Percentiles rank a stretch among this genome's conserved stretches.
Conservation (phyloP, 2,329 filamentous ascomycete species). For the Colletotrichum destructivum region DNA sequence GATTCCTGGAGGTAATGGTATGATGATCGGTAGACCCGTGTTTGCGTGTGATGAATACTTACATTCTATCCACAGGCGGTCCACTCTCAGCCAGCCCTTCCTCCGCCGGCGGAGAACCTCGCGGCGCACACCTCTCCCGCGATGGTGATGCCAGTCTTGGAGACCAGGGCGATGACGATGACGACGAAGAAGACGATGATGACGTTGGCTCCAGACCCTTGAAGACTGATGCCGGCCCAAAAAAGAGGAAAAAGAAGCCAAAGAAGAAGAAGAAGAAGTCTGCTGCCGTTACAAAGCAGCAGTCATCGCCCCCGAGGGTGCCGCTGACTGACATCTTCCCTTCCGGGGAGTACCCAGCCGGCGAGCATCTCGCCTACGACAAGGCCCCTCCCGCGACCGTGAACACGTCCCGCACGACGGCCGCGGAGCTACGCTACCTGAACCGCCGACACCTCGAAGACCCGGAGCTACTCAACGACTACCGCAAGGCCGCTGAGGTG, state of each 20-base stretch:
- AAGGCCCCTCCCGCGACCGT: constrained; percentile 21
- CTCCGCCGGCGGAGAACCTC: constrained; percentile 57
- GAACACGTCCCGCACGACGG: constrained; percentile 45
- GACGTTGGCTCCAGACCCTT: constrained; percentile 5
- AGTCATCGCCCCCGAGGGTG: constrained; percentile 53
- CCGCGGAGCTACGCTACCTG: constrained; percentile 46
- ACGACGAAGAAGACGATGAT: constrained; percentile 48
- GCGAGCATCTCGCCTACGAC: constrained; percentile 49
- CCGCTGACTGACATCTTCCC: constrained; percentile 50
- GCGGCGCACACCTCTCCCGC: constrained; percentile 56
- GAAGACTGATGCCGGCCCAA: neutral
- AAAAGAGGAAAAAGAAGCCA: constrained; percentile 35
- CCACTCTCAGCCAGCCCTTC: constrained; percentile 42
- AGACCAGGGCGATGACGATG: constrained; percentile 49
- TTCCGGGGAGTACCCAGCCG: constrained; percentile 48
- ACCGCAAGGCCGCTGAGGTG: constrained; percentile 88
- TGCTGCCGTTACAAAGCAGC: constrained; percentile 42
- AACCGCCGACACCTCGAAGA: constrained; percentile 49
- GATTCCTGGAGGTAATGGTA: constrained; percentile 52
- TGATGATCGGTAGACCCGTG: constrained; percentile 19
- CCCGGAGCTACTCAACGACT: constrained; percentile 81
- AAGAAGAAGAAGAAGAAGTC: constrained; percentile 46
- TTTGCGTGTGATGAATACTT: constrained; percentile 42
- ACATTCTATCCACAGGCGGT: constrained; percentile 42
- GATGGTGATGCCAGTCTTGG: constrained; percentile 61